Base-by-base conservation (phyloP, 2,329 filamentous ascomycete species). In the Pseudogymnoascus sp. region DNA sequence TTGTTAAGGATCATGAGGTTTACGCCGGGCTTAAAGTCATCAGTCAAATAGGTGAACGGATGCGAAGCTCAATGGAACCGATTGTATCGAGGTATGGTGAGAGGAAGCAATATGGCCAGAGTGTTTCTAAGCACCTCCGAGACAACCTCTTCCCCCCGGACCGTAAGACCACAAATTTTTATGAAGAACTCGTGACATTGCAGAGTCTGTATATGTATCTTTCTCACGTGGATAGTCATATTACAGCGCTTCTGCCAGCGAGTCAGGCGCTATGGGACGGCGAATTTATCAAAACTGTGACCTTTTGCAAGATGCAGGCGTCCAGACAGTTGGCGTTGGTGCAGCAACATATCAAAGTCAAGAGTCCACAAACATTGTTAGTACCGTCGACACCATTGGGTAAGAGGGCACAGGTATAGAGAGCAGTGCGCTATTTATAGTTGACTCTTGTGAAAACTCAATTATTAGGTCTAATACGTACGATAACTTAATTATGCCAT, bases 231-330 rank as follows among this genome's bases (percentile, higher is more conserved):
- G 64, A 71, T 18, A 66, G 65, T 1, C 68, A 70, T 33, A 33
- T 75, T 7, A 65, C 61, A 22, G 72, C 69, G 6, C 60, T 75
- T 53, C 28, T 57, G 4, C 73, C 72, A 3, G 68, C 74, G 0
- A 69, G 69, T 38, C 67, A 71, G 63, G 72, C 73, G 8, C 60
- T 71, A 7, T 75, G 72, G 73, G 73, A 75, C 61, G 61, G 62
- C 18, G 67, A 68, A n/a, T 75, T 75, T 61, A 62, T 65, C 4
- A 66, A 68, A 6, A 69, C 68, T 0, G 68, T 72, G 1, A 33
- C 15, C 2, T 67, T 65, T 61, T 67, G 65, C 6, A 64, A 66
- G 59, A 35, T 20, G 6, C 62, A 62, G 5, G 58, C 73, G 15
- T 35, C 47, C 9, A 64, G 71, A 22, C 71, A 72, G 66, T 65